Conservation (phyloP, 257 asterid genomes). For the Solanum arcanum region DNA sequence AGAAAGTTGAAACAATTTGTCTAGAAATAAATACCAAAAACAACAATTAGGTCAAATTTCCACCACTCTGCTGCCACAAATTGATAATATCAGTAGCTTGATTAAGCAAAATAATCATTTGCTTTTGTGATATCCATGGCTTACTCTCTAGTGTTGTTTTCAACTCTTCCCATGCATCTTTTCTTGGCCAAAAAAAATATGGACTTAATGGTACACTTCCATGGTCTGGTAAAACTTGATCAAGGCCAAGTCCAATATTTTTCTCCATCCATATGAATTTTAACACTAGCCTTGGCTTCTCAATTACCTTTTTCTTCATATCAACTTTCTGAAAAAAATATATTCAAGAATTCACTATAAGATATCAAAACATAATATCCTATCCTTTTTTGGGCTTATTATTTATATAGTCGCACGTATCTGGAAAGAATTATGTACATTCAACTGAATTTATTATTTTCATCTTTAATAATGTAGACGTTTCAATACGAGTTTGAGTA, state of each 20-base stretch:
- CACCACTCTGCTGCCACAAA: conserved; percentile 51
- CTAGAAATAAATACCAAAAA: neutral
- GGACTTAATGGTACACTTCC: conserved; percentile 36
- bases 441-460: neutral
- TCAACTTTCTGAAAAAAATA: conserved; percentile 8
- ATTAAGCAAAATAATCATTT: conserved; percentile 42
- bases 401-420: neutral
- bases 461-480: neutral
- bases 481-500: neutral
- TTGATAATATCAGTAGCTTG: conserved; percentile 48
- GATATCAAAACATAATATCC: neutral
- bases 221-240: conserved; percentile 32
- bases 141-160: conserved; percentile 30
- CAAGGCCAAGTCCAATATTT: conserved; percentile 33
- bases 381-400: neutral
- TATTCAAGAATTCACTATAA: neutral
- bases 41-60: conserved; percentile 16
- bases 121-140: conserved; percentile 45
- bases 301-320: conserved; percentile 6
- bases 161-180: conserved; percentile 50
- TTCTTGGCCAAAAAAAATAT: conserved; percentile 44
- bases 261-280: conserved; percentile 52
- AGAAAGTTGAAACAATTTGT: neutral
- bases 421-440: neutral
- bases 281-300: conserved; percentile 31